These are phyloP conservation scores for Crocinoboletus sp. DNA, from an alignment of 1,284 basidiomycete genomes.

Conservation along the genomic window DNA sequence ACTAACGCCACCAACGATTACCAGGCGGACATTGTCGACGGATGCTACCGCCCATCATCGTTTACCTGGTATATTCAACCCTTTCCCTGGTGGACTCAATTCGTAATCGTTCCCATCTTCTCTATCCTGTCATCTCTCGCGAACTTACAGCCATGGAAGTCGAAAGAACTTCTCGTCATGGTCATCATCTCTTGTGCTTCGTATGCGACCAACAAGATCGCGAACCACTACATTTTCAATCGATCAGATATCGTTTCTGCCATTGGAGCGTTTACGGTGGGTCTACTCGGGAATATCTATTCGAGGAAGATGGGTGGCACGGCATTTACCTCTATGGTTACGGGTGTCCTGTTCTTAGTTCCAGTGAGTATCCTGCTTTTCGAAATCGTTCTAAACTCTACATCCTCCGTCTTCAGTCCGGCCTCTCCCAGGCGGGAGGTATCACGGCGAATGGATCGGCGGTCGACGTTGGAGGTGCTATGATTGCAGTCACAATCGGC, in stretches of 20 bases:
- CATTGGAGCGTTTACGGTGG: slow-evolving; percentile 85
- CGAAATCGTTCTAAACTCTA: slow-evolving; percentile 1
- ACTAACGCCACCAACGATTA: slow-evolving; percentile 45
- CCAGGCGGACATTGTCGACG: slow-evolving; percentile 48
- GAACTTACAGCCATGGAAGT: slow-evolving; percentile 73
- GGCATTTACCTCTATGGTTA: slow-evolving; percentile 87
- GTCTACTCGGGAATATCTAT: slow-evolving; percentile 78
- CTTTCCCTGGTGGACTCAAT: slow-evolving; percentile 73
- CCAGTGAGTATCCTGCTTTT: slow-evolving; percentile 48
- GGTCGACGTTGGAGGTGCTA: slow-evolving; percentile 73
- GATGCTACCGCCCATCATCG: slow-evolving; percentile 63
- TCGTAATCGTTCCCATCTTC: slow-evolving; percentile 81
- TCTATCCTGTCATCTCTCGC: slow-evolving; percentile 68
- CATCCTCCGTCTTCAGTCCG: slow-evolving; percentile 50
- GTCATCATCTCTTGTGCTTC: slow-evolving; percentile 79
- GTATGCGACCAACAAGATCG: slow-evolving; percentile 73
- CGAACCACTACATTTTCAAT: slow-evolving; percentile 83
- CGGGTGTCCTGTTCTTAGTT: slow-evolving; percentile 81
- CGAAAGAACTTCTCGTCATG: slow-evolving; percentile 76
- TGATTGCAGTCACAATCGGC: slow-evolving; percentile 87
- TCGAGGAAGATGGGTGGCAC: slow-evolving; percentile 85
- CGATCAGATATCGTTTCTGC: slow-evolving; percentile 80
- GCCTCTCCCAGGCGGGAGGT: slow-evolving; percentile 82
- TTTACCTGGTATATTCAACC: slow-evolving; percentile 77
- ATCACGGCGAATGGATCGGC: slow-evolving; percentile 65